Base-by-base conservation (phyloP, 306 rosid species). In the Carpinus fangiana region DNA sequence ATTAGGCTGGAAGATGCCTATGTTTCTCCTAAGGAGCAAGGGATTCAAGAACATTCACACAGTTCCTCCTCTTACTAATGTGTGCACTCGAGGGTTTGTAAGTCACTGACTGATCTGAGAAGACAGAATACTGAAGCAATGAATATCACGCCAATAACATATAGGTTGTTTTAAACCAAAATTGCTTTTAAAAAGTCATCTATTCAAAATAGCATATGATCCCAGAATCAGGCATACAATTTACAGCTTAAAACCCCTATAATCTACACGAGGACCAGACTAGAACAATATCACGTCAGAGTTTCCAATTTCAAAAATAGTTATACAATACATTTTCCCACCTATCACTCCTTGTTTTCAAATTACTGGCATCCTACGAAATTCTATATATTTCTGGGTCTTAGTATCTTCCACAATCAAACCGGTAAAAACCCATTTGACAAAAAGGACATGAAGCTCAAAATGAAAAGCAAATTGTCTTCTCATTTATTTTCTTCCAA, bases 1-100 rank as follows among this genome's bases (percentile, higher is more conserved):
- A 66, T 66, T 38, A 16, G 38, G 50, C 23, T 36, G 69, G 69
- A 60, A 16, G 3, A 62, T 62, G 21, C 69, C 69, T 7, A 34
- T 7, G 8, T 66, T 66, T 38, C 28, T 36, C 50, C 12, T 18
- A 66, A 17, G 64, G 64, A 57, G 0, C 64, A 57, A 38, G 5
- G 26, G 71, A 66, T 66, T 61, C 51, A 66, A 66, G 26, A 66
- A 66, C 71, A 66, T 38, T 50, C 23, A 38, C 23, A 38, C 26
- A 17, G 23, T 38, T 3, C 28, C 14, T 36, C 6, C 21, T 17
- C 51, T 43, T 61, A 6, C 67, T 61, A 66, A 3, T 66, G 21
- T 61, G 12, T 11, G 7, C 20, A n/a, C 21, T 43, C 21, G 18
- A 36, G 4, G 72, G 72, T 66, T 66, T 18, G 72, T 17, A 66